phyloP scores from a whole-genome alignment of 2,329 filamentous ascomycete genomes.

The Colletotrichum lini region DNA sequence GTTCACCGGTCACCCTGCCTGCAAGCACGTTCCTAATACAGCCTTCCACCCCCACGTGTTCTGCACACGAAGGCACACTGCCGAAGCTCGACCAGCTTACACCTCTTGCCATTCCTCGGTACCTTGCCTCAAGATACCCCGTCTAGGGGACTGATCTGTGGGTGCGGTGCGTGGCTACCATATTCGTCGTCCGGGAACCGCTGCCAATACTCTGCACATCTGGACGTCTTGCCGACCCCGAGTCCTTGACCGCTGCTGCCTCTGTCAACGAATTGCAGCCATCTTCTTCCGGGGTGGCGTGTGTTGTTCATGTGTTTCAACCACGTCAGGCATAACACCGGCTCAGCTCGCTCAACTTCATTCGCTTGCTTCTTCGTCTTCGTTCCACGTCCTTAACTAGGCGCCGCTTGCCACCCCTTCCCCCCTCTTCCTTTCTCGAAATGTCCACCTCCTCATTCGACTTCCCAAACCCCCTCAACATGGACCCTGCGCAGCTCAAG shows the following conservation, averaged over 20 bases:
- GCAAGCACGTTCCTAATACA: conserved; percentile 13
- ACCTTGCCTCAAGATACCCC: conserved; percentile 15
- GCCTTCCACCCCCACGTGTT: background rate
- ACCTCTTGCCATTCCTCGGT: conserved; percentile 1
- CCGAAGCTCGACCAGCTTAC: conserved; percentile 10
- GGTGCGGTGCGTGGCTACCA: background rate
- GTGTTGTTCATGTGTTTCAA: conserved; percentile 36
- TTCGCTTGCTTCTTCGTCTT: conserved; percentile 8
- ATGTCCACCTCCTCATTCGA: conserved; percentile 20
- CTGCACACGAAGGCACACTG: no score
- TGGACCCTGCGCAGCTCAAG: conserved; percentile 38
- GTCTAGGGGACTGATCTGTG: conserved; percentile 5
- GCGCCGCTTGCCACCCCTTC: background rate
- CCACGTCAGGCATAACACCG: conserved; percentile 19
- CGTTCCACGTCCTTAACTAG: conserved; percentile 7
- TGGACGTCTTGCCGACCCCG: conserved; percentile 23
- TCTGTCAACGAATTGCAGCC: conserved; percentile 11
- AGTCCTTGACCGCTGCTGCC: conserved; percentile 19
- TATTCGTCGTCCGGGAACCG: conserved; percentile 8
- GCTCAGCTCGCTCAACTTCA: conserved; percentile 21
- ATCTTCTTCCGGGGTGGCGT: conserved; percentile 21
- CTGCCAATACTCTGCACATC: conserved; percentile 15
- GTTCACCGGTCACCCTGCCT: conserved; percentile 7
- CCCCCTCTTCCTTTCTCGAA: background rate
- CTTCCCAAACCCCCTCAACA: conserved; percentile 30